Conservation (phyloP, 768 basidiomycete genomes). For the Lyophyllum decastes region DNA sequence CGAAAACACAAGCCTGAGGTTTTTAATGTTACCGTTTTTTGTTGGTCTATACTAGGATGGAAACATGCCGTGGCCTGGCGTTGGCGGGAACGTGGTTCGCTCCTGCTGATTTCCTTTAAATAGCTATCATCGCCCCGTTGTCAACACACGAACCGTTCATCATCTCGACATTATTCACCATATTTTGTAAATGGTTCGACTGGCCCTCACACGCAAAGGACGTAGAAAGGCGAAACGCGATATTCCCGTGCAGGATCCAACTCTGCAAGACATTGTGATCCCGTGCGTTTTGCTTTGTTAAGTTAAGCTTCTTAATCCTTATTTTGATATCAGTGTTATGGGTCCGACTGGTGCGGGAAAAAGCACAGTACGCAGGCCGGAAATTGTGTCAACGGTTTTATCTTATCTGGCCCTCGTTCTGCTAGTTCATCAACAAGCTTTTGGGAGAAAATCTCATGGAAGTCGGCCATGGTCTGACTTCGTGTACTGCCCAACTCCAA, state of each 20-base stretch:
- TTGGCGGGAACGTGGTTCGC: too few species aligned
- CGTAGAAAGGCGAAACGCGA: not conserved
- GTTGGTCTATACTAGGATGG: too few species aligned
- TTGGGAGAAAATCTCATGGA: not conserved
- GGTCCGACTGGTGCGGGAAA: conserved; percentile 22
- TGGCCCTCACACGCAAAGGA: too few species aligned
- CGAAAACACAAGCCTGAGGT: too few species aligned
- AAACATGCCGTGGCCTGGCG: too few species aligned
- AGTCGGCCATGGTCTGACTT: not conserved
- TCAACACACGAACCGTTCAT: not conserved
- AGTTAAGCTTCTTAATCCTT: not conserved
- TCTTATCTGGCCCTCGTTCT: not conserved
- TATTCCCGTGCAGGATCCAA: not conserved
- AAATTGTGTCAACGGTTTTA: not conserved
- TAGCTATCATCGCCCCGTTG: too few species aligned
- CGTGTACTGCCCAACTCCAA: not conserved
- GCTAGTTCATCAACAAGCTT: conserved; percentile 19
- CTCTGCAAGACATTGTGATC: not conserved
- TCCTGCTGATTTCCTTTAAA: too few species aligned
- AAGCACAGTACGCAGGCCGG: conserved; percentile 16
- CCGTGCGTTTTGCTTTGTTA: not conserved
- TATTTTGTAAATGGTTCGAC: not conserved
- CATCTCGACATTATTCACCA: not conserved
- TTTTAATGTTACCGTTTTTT: too few species aligned
- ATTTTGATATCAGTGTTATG: conserved; percentile 15